Conservation (phyloP, 2,329 filamentous ascomycete species). For the Capronia epimyces region DNA sequence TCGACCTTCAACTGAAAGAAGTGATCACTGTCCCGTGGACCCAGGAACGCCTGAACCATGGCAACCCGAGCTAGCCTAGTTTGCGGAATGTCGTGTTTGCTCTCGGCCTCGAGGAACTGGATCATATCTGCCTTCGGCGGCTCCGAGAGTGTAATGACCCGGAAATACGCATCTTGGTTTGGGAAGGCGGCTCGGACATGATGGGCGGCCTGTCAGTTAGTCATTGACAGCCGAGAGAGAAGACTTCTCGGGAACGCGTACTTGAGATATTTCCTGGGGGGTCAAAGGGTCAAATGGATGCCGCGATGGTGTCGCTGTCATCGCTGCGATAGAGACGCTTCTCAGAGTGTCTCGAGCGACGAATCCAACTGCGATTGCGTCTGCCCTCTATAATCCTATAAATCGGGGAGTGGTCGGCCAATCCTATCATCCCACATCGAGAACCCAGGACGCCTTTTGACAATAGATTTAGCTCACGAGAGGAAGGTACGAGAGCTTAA, state of each 20-base stretch:
- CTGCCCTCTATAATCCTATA: no score
- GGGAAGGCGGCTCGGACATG: constrained; percentile 36
- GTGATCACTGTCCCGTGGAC: constrained; percentile 31
- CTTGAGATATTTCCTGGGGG: constrained; percentile 32
- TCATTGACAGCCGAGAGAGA: not conserved
- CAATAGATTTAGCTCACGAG: no score
- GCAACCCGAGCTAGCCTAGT: constrained; percentile 36
- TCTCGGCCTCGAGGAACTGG: constrained; percentile 43
- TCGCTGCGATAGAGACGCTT: not conserved
- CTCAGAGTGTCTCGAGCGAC: no score
- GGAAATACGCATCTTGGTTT: constrained; percentile 39
- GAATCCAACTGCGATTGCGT: no score
- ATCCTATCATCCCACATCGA: no score
- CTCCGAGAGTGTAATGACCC: constrained; percentile 49
- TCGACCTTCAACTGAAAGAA: constrained; percentile 36
- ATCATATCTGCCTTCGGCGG: constrained; percentile 48
- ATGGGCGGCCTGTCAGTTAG: constrained; percentile 28
- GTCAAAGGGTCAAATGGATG: constrained; percentile 35
- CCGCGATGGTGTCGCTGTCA: constrained; percentile 14
- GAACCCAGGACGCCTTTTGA: no score
- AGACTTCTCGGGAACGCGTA: constrained; percentile 10
- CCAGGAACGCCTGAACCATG: constrained; percentile 35
- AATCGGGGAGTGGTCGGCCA: no score
- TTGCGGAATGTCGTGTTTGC: constrained; percentile 29
- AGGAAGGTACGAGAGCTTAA: no score